Base-by-base conservation (phyloP, 495 filamentous ascomycete genomes). In the Cladorrhinum samala region DNA sequence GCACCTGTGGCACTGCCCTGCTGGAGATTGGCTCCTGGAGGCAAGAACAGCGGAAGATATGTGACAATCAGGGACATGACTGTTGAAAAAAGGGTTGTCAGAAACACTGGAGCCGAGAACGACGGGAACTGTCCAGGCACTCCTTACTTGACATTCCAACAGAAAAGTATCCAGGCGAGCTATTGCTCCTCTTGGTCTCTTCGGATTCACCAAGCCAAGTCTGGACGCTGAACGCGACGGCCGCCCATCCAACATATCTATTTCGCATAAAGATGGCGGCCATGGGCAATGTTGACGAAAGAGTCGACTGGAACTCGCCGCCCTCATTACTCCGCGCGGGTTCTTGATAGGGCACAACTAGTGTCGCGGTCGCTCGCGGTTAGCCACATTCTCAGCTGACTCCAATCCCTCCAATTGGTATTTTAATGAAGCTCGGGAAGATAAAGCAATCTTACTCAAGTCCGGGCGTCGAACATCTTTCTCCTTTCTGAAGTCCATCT, bases 201-300 rank as follows among this genome's bases (percentile, higher is more conserved):
- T 85, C 81, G 57, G 84, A 86, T 74, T 95, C 91, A 53, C 84
- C 84, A 16, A 96, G 78, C 90, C 89, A 95, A 57, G 75, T 81
- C 72, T 95, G 89, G 39, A 95, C 70, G 49, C 88, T 82, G 68
- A 94, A 86, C 45, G 92, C 81, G 43, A 96, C 84, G 5, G 91
- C 77, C 8, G 86, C 83, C 91, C 89, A 95, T 67, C 89, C 89
- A 59, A 95, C 79, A 76, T 81, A 94, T 78, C 87, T 84, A 70
- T 93, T 95, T 44, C 89, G 77, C 55, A 87, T 92, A 68, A 95
- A 94, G 77, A 96, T 91, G 50, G 91, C 91, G 50, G 88, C 89
- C 91, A 96, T 96, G 33, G 91, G 91, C 63, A 95, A 69, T 7
- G 89, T 95, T 63, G 83, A 92, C 11, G 85, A 80, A 67, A 93